Evolutionary conservation across 73 alveolate species (phyloP).

Genomic region (Symbiodinium pilosum): DNA sequence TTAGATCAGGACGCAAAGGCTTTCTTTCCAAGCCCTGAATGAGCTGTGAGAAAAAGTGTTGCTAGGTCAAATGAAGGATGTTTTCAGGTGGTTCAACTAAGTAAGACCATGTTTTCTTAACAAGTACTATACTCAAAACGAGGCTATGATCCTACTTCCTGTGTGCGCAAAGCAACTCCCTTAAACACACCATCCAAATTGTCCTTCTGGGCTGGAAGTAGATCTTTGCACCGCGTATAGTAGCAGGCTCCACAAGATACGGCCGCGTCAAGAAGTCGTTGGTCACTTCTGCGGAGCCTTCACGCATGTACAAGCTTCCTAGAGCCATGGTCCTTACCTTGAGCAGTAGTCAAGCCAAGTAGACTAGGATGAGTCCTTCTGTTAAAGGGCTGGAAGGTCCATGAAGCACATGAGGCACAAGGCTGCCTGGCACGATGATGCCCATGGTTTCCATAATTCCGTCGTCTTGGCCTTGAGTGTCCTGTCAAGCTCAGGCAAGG

Average conservation of each 20-base stretch:
- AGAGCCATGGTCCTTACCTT: no score
- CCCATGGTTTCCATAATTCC: slow-evolving; percentile 65
- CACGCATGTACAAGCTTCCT: neutral
- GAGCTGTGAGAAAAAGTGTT: no score
- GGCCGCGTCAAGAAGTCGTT: slow-evolving; percentile 76
- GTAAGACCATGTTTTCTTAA: no score
- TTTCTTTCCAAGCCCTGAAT: no score
- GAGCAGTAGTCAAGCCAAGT: no score
- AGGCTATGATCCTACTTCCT: no score
- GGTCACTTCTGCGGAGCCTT: slow-evolving; percentile 51
- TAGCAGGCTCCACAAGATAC: slow-evolving; percentile 36
- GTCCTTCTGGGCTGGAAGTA: slow-evolving; percentile 42
- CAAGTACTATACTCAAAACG: no score
- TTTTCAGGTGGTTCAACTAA: no score
- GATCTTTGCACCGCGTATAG: slow-evolving; percentile 53
- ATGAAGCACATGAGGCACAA: neutral
- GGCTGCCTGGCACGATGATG: slow-evolving; percentile 74
- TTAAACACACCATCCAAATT: neutral
- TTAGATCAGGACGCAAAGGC: no score
- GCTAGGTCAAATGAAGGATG: no score
- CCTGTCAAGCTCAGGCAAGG: slow-evolving; percentile 15
- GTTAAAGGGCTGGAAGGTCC: neutral
- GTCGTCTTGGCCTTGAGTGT: slow-evolving; percentile 29
- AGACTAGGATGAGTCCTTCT: no score
- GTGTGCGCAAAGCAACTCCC: no score